A percentile compares a stretch with the other conserved stretches of the same genome.
Evolutionary conservation across 169 alveolate species (phyloP).

Genomic region (Prorocentrum cordatum): DNA sequence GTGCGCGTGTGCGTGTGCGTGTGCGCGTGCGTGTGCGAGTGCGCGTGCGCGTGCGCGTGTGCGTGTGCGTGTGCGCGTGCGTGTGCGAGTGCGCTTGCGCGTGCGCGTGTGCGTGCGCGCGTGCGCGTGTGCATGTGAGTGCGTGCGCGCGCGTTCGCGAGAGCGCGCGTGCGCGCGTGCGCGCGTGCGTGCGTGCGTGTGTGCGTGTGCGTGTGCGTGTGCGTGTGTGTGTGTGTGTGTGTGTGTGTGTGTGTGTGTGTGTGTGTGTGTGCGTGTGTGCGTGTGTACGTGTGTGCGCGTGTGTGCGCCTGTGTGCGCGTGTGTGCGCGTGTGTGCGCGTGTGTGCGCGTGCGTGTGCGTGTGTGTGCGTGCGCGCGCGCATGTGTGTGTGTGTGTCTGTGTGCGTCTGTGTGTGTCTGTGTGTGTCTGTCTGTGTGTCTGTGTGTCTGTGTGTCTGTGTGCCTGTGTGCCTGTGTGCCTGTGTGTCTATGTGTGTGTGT

Average conservation of each 20-base stretch:
- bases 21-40: background rate
- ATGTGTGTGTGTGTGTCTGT: background rate
- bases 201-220: background rate
- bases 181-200: background rate
- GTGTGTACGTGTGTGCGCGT: background rate
- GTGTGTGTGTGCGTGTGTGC: background rate
- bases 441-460: background rate
- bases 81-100: background rate
- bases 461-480: background rate
- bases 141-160: background rate
- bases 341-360: background rate
- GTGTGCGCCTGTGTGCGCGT: background rate
- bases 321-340: background rate
- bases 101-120: background rate
- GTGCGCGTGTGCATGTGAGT: background rate
- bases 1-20: background rate
- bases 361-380: background rate
- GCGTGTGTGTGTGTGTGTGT: background rate
- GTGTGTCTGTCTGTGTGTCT: constrained; percentile 4
- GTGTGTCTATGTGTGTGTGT: background rate
- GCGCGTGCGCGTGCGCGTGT: background rate
- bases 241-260: background rate
- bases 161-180: background rate
- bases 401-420: background rate
- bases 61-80: background rate